These are phyloP conservation scores for Kluyveromyces wickerhamii DNA, from an alignment of 805 yeast genomes.

Conservation along the genomic window DNA sequence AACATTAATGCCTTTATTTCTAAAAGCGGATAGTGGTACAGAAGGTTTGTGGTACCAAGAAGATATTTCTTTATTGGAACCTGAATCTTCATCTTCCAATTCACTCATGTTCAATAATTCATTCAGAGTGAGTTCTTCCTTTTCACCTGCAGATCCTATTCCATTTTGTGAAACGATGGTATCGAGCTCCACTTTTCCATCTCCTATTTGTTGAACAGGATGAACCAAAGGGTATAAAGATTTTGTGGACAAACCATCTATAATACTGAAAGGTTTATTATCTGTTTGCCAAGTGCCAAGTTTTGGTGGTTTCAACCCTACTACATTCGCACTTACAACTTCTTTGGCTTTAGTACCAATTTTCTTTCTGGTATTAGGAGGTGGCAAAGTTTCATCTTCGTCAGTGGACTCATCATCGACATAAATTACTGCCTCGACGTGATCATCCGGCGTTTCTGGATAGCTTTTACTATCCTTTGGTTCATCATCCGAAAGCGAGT, in stretches of 20 bases:
- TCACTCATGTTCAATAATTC: constrained; percentile 86
- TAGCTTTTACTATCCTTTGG: constrained; percentile 12
- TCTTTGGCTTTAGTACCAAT: constrained; percentile 83
- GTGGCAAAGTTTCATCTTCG: constrained; percentile 80
- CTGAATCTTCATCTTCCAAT: constrained; percentile 57
- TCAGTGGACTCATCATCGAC: constrained; percentile 89
- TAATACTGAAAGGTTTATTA: constrained; percentile 82
- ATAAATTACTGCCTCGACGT: constrained; percentile 27
- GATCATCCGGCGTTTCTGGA: constrained; percentile 17
- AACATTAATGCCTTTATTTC: constrained; percentile 58
- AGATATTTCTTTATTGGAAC: constrained; percentile 28
- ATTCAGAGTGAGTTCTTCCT: constrained; percentile 51
- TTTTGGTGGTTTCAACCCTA: constrained; percentile 83
- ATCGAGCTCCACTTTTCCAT: constrained; percentile 15
- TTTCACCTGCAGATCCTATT: constrained; percentile 25
- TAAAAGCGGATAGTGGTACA: constrained; percentile 83
- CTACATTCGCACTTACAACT: constrained; percentile 77
- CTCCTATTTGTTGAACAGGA: constrained; percentile 24
- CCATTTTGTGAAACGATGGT: constrained; percentile 12
- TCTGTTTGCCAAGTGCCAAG: constrained; percentile 88
- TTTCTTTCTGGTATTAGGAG: constrained; percentile 45
- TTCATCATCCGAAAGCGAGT: constrained; percentile 31
- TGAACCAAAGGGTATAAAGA: constrained; percentile 51
- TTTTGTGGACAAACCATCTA: constrained; percentile 89
- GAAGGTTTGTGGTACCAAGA: constrained; percentile 37